phyloP scores from a whole-genome alignment of 352 stramenopile genomes.

The Phytophthora boehmeriae region DNA sequence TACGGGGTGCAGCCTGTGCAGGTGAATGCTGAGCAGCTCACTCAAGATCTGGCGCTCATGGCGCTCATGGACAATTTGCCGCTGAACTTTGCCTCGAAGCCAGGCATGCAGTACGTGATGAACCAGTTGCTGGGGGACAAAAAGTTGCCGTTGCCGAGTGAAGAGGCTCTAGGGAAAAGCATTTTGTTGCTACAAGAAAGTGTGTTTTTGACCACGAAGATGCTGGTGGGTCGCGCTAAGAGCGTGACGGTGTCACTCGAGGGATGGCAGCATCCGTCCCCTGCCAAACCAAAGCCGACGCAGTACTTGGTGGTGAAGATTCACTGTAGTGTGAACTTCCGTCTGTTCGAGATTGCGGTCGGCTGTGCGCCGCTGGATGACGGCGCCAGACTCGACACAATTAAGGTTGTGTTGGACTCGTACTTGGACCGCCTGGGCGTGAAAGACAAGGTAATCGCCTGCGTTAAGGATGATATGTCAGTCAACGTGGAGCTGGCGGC shows the following conservation, averaged over 20 bases:
- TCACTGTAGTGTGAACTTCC: slow-evolving; percentile 83
- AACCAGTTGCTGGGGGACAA: slow-evolving; percentile 74
- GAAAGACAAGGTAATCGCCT: slow-evolving; percentile 79
- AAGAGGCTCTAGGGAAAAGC: slow-evolving; percentile 65
- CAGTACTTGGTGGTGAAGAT: slow-evolving; percentile 74
- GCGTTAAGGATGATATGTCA: slow-evolving; percentile 61
- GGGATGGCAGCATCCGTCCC: slow-evolving; percentile 55
- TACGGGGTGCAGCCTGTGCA: slow-evolving; percentile 33
- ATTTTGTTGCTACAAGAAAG: slow-evolving; percentile 75
- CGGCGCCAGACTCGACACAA: slow-evolving; percentile 37
- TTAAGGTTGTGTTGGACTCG: slow-evolving; percentile 61
- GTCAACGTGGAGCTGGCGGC: slow-evolving; percentile 38
- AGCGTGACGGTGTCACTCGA: slow-evolving; percentile 75
- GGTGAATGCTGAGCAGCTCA: slow-evolving; percentile 66
- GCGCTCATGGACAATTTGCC: slow-evolving; percentile 78
- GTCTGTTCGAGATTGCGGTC: slow-evolving; percentile 64
- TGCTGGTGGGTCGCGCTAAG: slow-evolving; percentile 58
- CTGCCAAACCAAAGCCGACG: slow-evolving; percentile 32
- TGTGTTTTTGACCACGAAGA: slow-evolving; percentile 72
- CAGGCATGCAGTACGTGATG: slow-evolving; percentile 76
- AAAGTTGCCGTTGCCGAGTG: slow-evolving; percentile 56
- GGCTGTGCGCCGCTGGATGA: slow-evolving; percentile 57
- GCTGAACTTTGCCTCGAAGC: slow-evolving; percentile 57
- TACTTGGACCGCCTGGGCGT: slow-evolving; percentile 64
- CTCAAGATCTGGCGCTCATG: slow-evolving; percentile 77